phyloP scores from a whole-genome alignment of 495 filamentous ascomycete genomes.

The Xylaria cubensis region DNA sequence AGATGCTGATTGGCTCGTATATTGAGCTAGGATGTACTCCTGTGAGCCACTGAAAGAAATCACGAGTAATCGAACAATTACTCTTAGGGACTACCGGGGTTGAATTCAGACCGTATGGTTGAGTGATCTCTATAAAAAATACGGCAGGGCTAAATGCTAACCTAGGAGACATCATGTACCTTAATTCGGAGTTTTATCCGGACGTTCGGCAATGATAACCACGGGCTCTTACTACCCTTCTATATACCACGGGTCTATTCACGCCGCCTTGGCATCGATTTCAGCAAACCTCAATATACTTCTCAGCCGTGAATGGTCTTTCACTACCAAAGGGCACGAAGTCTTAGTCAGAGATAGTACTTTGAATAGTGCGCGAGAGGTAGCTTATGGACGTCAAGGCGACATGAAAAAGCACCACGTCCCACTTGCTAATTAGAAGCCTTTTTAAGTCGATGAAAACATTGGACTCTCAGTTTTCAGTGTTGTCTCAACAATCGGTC shows the following conservation, averaged over 20 bases:
- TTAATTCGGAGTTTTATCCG: slow-evolving; percentile 11
- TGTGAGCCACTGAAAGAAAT: neutral
- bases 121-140: neutral
- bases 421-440: neutral
- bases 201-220: slow-evolving; percentile 8
- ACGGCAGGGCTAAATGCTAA: neutral
- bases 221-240: neutral
- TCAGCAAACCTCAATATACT: neutral
- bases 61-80: neutral
- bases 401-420: neutral
- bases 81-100: neutral
- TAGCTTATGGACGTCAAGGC: neutral
- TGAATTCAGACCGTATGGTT: neutral
- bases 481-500: neutral
- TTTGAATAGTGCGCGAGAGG: neutral
- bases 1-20: neutral
- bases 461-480: neutral
- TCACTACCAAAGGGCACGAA: neutral
- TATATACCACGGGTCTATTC: slow-evolving; percentile 1
- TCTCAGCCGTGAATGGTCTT: neutral
- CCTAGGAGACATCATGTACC: neutral
- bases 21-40: neutral
- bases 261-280: slow-evolving; percentile 12
- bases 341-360: neutral
- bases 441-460: neutral